Percentiles rank a stretch among this genome's conserved stretches.
Evolutionary conservation across 192 early-diverging fungal genomes (phyloP).

Genomic region (Linnemannia zychae): DNA sequence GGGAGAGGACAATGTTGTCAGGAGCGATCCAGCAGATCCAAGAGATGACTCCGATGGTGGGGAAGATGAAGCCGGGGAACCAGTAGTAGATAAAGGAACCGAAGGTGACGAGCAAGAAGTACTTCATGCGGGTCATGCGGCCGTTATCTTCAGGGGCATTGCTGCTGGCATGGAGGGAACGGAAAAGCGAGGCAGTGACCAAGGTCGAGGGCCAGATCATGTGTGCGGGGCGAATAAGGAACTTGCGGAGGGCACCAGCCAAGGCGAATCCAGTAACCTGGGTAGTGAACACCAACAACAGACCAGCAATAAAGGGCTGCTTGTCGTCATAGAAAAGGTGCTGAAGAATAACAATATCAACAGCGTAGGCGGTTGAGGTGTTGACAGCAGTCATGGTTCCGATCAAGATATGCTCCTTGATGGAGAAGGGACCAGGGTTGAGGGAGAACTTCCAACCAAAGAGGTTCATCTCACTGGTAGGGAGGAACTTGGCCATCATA

Average conservation of each 20-base stretch:
- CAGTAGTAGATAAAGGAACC: slow-evolving; percentile 69
- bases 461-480: slow-evolving; percentile 25
- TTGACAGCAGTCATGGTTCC: slow-evolving; percentile 66
- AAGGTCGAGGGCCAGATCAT: slow-evolving; percentile 70
- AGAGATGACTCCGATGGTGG: slow-evolving; percentile 62
- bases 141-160: slow-evolving; percentile 2
- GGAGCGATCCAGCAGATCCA: slow-evolving; percentile 68
- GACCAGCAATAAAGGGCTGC: slow-evolving; percentile 66
- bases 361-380: slow-evolving; percentile 64
- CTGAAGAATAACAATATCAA: slow-evolving; percentile 69
- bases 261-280: slow-evolving; percentile 69
- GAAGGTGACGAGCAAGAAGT: slow-evolving; percentile 69
- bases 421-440: slow-evolving; percentile 76
- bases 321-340: slow-evolving; percentile 65
- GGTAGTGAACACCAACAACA: slow-evolving; percentile 67
- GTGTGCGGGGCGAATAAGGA: slow-evolving; percentile 64
- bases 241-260: slow-evolving; percentile 63
- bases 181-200: slow-evolving; percentile 61
- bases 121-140: slow-evolving; percentile 64
- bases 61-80: slow-evolving; percentile 70
- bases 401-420: slow-evolving; percentile 76
- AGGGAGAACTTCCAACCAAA: slow-evolving; percentile 49
- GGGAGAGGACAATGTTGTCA: slow-evolving; percentile 56
- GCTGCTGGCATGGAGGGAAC: slow-evolving; percentile 46
- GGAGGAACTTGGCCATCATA: slow-evolving; percentile 58